phyloP scores from a whole-genome alignment of 495 filamentous ascomycete species.

The Xylaria bambusicola region DNA sequence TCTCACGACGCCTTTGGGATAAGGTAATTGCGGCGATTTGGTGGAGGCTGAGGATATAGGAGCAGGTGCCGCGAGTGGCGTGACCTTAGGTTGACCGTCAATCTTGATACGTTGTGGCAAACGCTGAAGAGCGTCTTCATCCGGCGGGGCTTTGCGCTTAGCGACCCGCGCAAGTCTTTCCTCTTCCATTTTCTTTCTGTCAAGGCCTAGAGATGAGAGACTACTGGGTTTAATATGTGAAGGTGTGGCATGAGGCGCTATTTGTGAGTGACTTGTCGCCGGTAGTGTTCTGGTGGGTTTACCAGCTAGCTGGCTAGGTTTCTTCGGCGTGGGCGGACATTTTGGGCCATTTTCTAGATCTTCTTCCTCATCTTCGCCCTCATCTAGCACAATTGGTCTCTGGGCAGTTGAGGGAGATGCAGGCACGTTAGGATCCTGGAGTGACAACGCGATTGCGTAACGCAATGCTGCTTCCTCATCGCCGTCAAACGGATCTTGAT shows the following conservation, averaged over 20 bases:
- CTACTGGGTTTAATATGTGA: background rate
- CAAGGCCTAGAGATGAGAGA: conserved; percentile 51
- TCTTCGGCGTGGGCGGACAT: conserved; percentile 17
- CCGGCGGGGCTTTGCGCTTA: conserved; percentile 58
- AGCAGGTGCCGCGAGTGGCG: background rate
- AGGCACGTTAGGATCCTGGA: conserved; percentile 32
- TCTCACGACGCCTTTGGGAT: conserved; percentile 73
- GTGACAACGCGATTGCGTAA: conserved; percentile 46
- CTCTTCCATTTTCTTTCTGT: conserved; percentile 83
- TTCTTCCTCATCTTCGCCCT: conserved; percentile 27
- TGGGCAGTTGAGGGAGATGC: background rate
- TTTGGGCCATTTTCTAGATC: conserved; percentile 23
- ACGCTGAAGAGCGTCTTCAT: conserved; percentile 12
- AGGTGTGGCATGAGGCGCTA: background rate
- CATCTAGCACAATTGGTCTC: conserved; percentile 25
- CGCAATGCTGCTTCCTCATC: conserved; percentile 51
- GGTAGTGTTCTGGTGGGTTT: no score
- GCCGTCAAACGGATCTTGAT: conserved; percentile 24
- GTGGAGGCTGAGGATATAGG: background rate
- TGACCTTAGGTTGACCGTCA: conserved; percentile 2
- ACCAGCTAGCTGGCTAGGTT: background rate
- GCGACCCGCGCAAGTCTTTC: conserved; percentile 72
- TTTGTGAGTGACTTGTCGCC: background rate
- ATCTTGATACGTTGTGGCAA: conserved; percentile 33
- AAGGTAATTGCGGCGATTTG: conserved; percentile 47